Base-by-base conservation (phyloP, 1,284 basidiomycete genomes). In the Pyrrhoderma lamaoense region DNA sequence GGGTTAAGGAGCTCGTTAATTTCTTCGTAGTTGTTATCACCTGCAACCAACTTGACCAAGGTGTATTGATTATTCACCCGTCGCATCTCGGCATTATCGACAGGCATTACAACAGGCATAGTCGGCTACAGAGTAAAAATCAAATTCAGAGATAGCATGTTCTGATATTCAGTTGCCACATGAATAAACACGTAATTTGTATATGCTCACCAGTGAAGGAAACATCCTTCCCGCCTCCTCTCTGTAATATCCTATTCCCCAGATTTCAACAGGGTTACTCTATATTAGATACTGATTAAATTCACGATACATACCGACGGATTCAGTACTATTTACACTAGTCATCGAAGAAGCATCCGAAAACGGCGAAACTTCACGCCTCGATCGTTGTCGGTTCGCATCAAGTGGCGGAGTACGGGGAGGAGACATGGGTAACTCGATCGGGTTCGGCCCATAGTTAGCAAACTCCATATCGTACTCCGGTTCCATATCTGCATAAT, bases 381-480 rank as follows among this genome's bases (percentile, higher is more conserved):
- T n/a, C 37, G 37, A 46, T 23, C 13, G 16, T 9, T 39, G 23
- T 16, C n/a, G 27, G n/a, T 18, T 31, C 16, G n/a, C 22, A 31
- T 42, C 53, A 27, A 40, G 53, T 2, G 53, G 40, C 5, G 53
- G 53, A 7, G 53, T 51, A n/a, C 39, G 31, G 21, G 53, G 53
- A 22, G 53, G 53, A 36, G 53, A 55, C 45, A 52, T 39, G n/a
- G 53, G 53, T 11, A 55, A 18, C 22, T 55, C 49, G 2, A 55
- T 55, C 8, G 53, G 45, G 38, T 55, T 55, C 8, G 49, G 53
- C 11, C 49, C 53, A 42, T 40, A 55, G n/a, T 22, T 38, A 16
- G 49, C 42, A 35, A 52, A 55, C 40, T 55, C 53, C 53, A 55
- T 55, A 31, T 55, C 53, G 34, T 55, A 55, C 42, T 55, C 53